phyloP scores from a whole-genome alignment of 23 red algal genomes.

The Gracilaria domingensis region DNA sequence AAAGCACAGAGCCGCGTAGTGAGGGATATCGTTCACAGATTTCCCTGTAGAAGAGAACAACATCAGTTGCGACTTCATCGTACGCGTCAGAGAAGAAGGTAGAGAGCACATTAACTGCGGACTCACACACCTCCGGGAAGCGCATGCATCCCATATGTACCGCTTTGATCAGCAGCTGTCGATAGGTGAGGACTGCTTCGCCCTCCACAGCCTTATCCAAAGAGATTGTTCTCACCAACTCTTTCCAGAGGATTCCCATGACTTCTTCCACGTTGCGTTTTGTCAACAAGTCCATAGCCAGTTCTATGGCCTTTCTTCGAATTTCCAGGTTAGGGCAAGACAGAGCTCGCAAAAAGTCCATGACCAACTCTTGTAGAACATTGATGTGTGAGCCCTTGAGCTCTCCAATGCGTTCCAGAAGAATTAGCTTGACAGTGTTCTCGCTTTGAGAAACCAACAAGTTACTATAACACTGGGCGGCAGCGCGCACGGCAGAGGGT shows the following conservation, averaged over 20 bases:
- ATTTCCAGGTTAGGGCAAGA: constrained; percentile 92
- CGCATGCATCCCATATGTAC: constrained; percentile 83
- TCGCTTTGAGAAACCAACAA: constrained; percentile 94
- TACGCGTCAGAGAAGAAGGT: constrained; percentile 87
- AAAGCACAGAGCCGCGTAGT: constrained; percentile 74
- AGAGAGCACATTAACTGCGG: constrained; percentile 69
- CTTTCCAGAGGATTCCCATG: constrained; percentile 84
- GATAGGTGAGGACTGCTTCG: constrained; percentile 70
- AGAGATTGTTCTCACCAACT: constrained; percentile 74
- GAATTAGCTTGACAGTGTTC: constrained; percentile 96
- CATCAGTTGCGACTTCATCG: constrained; percentile 82
- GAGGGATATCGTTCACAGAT: constrained; percentile 77
- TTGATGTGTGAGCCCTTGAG: constrained; percentile 69
- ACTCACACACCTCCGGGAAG: constrained; percentile 84
- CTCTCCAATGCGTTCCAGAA: constrained; percentile 91
- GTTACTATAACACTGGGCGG: constrained; percentile 86
- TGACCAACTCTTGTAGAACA: constrained; percentile 87
- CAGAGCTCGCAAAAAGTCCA: constrained; percentile 94
- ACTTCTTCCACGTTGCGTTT: constrained; percentile 94
- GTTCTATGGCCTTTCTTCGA: constrained; percentile 76
- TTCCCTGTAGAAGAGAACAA: constrained; percentile 86
- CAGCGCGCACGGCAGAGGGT: constrained; percentile 94
- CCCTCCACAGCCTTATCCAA: constrained; percentile 45
- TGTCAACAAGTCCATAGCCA: constrained; percentile 86
- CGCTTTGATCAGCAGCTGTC: constrained; percentile 88